A percentile compares a stretch with the other conserved stretches of the same genome.
These are phyloP conservation scores for Citeromyces nyonsensis DNA, from an alignment of 805 yeast species.

Conservation along the genomic window DNA sequence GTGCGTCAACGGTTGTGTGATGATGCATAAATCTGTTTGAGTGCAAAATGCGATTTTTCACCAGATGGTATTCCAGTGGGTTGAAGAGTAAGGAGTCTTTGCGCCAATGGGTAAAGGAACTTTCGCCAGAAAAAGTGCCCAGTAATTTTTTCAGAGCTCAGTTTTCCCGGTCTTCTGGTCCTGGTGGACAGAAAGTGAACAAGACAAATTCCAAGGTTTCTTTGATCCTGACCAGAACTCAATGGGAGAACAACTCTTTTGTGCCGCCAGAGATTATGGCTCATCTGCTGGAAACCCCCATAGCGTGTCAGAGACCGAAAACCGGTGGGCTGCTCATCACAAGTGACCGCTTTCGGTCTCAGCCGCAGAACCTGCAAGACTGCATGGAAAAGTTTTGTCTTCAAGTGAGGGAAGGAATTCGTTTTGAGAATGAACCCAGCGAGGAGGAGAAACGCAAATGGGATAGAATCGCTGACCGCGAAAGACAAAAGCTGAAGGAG, in stretches of 20 bases:
- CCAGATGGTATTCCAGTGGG: background rate
- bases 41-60: background rate
- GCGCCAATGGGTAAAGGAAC: background rate
- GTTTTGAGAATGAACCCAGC: slow-evolving; percentile 20
- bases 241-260: too few relatives aligned
- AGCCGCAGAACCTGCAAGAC: slow-evolving; percentile 26
- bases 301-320: slow-evolving; percentile 20
- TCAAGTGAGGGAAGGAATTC: slow-evolving; percentile 20
- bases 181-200: slow-evolving; percentile 51
- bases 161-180: slow-evolving; percentile 36
- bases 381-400: slow-evolving; percentile 27
- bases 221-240: slow-evolving; percentile 3
- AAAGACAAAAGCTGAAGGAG: slow-evolving; percentile 8
- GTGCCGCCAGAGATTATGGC: too few relatives aligned
- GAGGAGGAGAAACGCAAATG: slow-evolving; percentile 24
- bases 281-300: background rate
- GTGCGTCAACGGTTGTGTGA: background rate
- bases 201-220: slow-evolving; percentile 34
- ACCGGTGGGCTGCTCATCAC: slow-evolving; percentile 23
- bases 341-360: slow-evolving; percentile 13
- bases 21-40: background rate
- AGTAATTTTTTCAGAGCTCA: slow-evolving; percentile 14
- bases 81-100: too few relatives aligned
- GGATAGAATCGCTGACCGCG: slow-evolving; percentile 14
- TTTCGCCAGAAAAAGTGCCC: background rate